These are phyloP conservation scores for Alternaria sp. DNA, from an alignment of 2,329 filamentous ascomycete species.

Conservation along the genomic window DNA sequence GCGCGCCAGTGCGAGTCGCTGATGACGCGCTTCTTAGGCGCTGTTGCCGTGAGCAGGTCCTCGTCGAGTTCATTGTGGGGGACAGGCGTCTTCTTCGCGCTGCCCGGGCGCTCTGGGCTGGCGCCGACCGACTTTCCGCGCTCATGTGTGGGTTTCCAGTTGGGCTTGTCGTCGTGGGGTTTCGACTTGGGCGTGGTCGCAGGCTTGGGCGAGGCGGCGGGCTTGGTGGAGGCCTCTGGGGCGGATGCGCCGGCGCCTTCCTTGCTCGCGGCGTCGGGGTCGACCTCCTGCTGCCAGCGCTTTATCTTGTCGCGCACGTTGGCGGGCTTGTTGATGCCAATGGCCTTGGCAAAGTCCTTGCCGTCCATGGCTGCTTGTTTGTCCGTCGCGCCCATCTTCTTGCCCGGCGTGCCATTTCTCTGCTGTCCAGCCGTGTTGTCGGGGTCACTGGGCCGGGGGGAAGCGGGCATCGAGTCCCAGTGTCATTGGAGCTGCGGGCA, in stretches of 20 bases:
- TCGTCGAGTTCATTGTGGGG: conserved; percentile 50
- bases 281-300: conserved; percentile 82
- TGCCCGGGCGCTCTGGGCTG: conserved; percentile 37
- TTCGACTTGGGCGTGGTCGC: conserved; percentile 34
- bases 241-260: conserved; percentile 16
- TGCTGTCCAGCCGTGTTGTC: conserved; percentile 22
- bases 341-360: conserved; percentile 49
- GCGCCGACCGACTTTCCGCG: conserved; percentile 32
- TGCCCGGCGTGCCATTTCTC: conserved; percentile 41
- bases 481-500: conserved; percentile 26
- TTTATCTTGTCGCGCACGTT: conserved; percentile 76
- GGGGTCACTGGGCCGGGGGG: conserved; percentile 30
- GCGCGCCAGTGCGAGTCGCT: conserved; percentile 88
- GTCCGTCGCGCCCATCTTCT: conserved; percentile 32
- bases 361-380: conserved; percentile 42
- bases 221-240: not conserved
- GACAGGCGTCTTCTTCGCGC: conserved; percentile 38
- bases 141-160: conserved; percentile 31
- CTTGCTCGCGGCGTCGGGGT: conserved; percentile 56
- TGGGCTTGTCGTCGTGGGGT: conserved; percentile 34
- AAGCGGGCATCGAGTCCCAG: conserved; percentile 32
- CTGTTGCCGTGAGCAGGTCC: conserved; percentile 59
- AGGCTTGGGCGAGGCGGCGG: conserved; percentile 19
- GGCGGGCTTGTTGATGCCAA: conserved; percentile 50
- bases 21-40: conserved; percentile 89